Base-by-base conservation (phyloP, 768 basidiomycete genomes). In the Boletellus ananas region DNA sequence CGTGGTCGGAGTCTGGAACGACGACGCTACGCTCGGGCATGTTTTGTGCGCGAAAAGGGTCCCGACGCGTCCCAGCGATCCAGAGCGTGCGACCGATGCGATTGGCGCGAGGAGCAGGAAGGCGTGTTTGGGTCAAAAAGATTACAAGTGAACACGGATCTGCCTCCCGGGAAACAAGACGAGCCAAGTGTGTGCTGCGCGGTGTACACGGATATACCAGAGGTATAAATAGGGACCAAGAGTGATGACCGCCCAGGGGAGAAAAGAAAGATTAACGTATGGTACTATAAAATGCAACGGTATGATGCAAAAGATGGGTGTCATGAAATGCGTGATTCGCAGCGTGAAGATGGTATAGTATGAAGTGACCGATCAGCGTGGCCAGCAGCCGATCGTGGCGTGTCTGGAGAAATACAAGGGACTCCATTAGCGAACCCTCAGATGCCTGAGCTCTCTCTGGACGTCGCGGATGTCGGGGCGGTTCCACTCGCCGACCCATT, bases 401-500 rank as follows among this genome's bases (percentile, higher is more conserved):
- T 37, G 20, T 1, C 6, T n/a, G 38, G 8, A 50, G 3, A 34
- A 33, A 20, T 10, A 46, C 27, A 21, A 21, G 25, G 33, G 14
- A 34, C 23, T 4, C 33, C 13, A 34, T 59, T 43, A 66, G 39
- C 47, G n/a, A 8, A 31, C 8, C 45, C 18, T 58, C 45, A 74
- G 47, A 35, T 50, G 59, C 23, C 73, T 59, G 31, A 74, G 64
- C 48, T 72, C 65, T 25, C 55, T 61, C 48, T 73, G 73, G 36
- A 74, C 73, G 25, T 73, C 70, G 40, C 52, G 52, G 27, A 74
- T 74, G 51, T 71, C 60, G 21, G 58, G 46, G 25, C 70, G 61
- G 55, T 74, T 74, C 73, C 73, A 74, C 49, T 72, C 72, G 43
- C 73, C 73, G 11, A 59, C 60, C 73, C 73, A 74, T 9, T 64